phyloP scores from a whole-genome alignment of 2,329 filamentous ascomycete genomes.

The Sporothrix variecibatus region DNA sequence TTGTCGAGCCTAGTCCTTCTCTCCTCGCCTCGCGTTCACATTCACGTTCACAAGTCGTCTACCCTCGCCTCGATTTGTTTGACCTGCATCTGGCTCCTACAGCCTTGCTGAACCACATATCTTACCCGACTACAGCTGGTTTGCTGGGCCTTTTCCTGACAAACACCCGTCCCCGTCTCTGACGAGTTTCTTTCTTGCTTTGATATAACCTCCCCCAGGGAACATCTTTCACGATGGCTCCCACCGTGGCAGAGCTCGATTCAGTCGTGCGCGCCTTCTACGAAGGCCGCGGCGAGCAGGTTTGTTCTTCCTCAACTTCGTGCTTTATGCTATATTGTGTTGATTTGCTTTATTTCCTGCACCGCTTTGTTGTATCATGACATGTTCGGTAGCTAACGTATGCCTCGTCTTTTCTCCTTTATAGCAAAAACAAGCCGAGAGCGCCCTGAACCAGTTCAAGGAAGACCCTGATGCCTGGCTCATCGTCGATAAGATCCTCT shows the following conservation, averaged over 20 bases:
- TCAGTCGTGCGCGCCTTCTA: constrained; percentile 95
- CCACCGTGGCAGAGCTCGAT: constrained; percentile 91
- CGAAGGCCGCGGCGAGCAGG: constrained; percentile 91
- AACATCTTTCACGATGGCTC: constrained; percentile 54
- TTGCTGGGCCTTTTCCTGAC: constrained; percentile 24
- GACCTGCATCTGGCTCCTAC: neutral
- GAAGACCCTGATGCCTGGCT: constrained; percentile 98
- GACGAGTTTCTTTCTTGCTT: neutral
- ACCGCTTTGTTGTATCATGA: constrained; percentile 20
- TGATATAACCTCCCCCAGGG: constrained; percentile 9
- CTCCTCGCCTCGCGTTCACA: neutral
- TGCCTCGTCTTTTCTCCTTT: constrained; percentile 37
- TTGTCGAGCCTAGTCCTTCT: neutral
- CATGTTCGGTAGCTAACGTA: constrained; percentile 40
- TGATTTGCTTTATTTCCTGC: constrained; percentile 1
- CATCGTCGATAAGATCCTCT: constrained; percentile 93
- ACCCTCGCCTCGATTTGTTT: neutral
- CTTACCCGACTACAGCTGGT: neutral
- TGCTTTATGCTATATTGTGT: neutral
- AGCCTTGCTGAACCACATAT: neutral
- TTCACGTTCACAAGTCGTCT: neutral
- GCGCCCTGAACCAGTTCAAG: constrained; percentile 96
- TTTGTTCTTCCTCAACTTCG: constrained; percentile 50
- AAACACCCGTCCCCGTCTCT: constrained; percentile 1
- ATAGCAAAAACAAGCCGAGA: constrained; percentile 94